These are phyloP conservation scores for Ophiostoma ips DNA, from an alignment of 2,329 filamentous ascomycete species.

Conservation along the genomic window DNA sequence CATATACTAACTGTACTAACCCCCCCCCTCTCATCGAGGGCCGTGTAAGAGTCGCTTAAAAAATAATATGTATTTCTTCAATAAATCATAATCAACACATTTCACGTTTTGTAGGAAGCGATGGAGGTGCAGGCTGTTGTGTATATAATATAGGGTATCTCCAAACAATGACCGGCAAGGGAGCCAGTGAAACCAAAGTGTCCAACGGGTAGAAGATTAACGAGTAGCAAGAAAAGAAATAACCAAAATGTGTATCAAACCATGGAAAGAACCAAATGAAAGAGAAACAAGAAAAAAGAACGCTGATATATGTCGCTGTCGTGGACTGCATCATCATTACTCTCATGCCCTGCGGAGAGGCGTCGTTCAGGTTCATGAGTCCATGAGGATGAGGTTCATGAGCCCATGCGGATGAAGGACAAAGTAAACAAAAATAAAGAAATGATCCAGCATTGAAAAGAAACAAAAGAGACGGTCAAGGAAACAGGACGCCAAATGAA, in stretches of 20 bases:
- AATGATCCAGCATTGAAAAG: slow-evolving; percentile 9
- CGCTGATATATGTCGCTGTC: background rate
- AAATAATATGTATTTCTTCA: background rate
- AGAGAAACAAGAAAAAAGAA: background rate
- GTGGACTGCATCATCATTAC: background rate
- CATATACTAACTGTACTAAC: background rate
- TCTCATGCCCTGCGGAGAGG: background rate
- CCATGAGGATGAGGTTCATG: too few species aligned
- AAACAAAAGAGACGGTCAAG: background rate
- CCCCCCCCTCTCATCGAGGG: background rate
- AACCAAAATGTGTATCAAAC: background rate
- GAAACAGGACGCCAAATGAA: background rate
- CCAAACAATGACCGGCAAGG: background rate
- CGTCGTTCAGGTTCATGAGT: too few species aligned
- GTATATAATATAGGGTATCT: slow-evolving; percentile 7
- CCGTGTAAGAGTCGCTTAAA: background rate
- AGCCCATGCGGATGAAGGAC: background rate
- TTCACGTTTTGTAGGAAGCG: background rate
- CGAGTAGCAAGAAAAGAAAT: background rate
- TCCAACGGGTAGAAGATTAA: background rate
- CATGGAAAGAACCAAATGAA: background rate
- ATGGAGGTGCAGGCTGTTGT: background rate
- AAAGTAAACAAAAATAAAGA: background rate
- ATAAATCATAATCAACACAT: background rate
- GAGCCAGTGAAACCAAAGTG: background rate